Evolutionary conservation across 305 asterid genomes (phyloP).

Genomic region (Euphrasia arctica): DNA sequence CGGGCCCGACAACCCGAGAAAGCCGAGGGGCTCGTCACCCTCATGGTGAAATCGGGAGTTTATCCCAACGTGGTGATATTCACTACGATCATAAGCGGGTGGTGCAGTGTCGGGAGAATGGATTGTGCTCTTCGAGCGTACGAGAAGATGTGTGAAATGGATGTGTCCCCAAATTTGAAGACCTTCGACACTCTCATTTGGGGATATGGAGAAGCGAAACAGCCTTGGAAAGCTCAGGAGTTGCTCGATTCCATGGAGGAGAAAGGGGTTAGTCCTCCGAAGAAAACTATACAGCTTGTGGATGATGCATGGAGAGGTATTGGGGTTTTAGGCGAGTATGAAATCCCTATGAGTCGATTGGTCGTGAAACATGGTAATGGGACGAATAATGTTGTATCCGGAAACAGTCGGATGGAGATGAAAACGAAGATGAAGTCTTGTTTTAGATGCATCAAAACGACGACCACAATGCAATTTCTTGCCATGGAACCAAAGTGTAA

Average conservation of each 20-base stretch:
- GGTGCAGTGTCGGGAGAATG: constrained; percentile 91
- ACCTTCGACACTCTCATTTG: constrained; percentile 87
- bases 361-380: constrained; percentile 31
- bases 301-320: constrained; percentile 89
- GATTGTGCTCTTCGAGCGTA: constrained; percentile 54
- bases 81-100: constrained; percentile 93
- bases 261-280: constrained; percentile 48
- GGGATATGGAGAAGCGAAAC: constrained; percentile 94
- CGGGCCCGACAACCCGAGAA: constrained; percentile 73
- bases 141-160: constrained; percentile 60
- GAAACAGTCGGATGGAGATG: constrained; percentile 36
- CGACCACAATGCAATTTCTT: constrained; percentile 37
- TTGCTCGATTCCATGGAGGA: constrained; percentile 59
- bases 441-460: constrained; percentile 30
- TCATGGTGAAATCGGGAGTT: constrained; percentile 50
- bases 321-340: constrained; percentile 47
- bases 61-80: constrained; percentile 76
- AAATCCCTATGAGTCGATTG: constrained; percentile 21
- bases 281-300: constrained; percentile 65
- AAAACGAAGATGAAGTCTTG: constrained; percentile 36
- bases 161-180: constrained; percentile 63
- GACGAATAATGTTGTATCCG: constrained; percentile 22
- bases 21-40: constrained; percentile 61
- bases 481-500: constrained; percentile 34
- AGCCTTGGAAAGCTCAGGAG: constrained; percentile 87